Evolutionary conservation across 139 green algal species (phyloP), one percentile per base, ranked within the genome.

Genomic region (Chlorella sp.): DNA sequence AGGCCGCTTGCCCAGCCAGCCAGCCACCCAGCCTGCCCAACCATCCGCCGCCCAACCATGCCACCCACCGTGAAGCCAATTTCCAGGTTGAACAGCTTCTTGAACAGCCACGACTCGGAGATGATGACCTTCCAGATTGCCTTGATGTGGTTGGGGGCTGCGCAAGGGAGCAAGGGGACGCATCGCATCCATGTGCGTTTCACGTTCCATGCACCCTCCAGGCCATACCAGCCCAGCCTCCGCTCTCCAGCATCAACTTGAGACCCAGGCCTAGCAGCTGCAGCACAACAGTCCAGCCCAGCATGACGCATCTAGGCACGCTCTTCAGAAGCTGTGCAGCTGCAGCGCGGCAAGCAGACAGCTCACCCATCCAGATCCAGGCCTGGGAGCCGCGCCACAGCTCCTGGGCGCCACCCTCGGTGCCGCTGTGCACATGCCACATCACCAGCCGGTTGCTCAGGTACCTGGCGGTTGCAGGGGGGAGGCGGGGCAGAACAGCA

Each of bases 51-150:
- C 63, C 28, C 26, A 69, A 32, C 63, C 63, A 34, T 20, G 0
- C 28, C 7, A 16, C 73, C 28, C 47, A 80, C 74, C 55, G 34
- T 36, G 62, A 83, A 83, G 17, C 60, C 60, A 12, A 83, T 83
- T 62, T 83, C 84, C 70, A 88, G 80, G 21, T 83, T 67, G 78
- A 71, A 69, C 64, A 88, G 69, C 25, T 21, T 17, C 62, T 83
- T 73, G 9, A 72, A n/a, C 25, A 85, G 41, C 16, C 30, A 17
- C 23, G 34, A 76, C 47, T 85, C 69, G 18, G 69, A 51, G 39
- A 86, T 41, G 21, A 72, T 21, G 44, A 86, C 81, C 44, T 85
- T 71, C 62, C 81, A 86, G 28, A 86, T 86, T 41, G 68, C 69
- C 41, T 85, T 86, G 18, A 86, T 6, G 39, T 85, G 73, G 62